Conservation (phyloP, 306 rosid genomes). For the Echinosophora koreensis region DNA sequence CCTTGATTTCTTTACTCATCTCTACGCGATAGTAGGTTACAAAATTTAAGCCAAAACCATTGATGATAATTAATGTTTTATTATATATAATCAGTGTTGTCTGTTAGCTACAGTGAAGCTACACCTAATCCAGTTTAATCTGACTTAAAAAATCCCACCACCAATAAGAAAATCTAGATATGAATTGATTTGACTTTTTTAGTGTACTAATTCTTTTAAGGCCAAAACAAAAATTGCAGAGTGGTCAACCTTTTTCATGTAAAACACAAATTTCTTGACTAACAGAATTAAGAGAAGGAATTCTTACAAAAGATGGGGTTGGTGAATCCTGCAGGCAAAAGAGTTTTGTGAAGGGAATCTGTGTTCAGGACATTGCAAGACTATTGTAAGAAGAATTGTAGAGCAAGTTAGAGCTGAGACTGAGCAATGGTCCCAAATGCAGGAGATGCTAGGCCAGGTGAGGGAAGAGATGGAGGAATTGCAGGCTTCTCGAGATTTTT, state of each 20-base stretch:
- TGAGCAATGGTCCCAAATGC: slow-evolving; percentile 99
- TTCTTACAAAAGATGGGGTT: slow-evolving; percentile 12
- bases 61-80: not conserved
- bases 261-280: slow-evolving; percentile 19
- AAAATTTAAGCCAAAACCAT: not conserved
- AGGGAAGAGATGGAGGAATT: slow-evolving; percentile 93
- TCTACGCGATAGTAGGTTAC: slow-evolving; percentile 17
- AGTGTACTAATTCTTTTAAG: not conserved
- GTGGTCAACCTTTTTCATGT: not conserved
- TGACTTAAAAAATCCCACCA: not conserved
- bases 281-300: slow-evolving; percentile 8
- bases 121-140: not conserved
- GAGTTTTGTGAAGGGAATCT: slow-evolving; percentile 53
- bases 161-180: not conserved
- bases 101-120: not conserved
- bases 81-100: not conserved
- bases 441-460: slow-evolving; percentile 83
- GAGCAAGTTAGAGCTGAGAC: slow-evolving; percentile 92
- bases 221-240: not conserved
- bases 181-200: not conserved
- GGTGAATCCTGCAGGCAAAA: slow-evolving; percentile 54
- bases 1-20: slow-evolving; percentile 36
- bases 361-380: slow-evolving; percentile 92
- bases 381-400: slow-evolving; percentile 71
- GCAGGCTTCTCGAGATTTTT: slow-evolving; percentile 86